A percentile compares a stretch with the other conserved stretches of the same genome.
phyloP scores from a whole-genome alignment of 768 basidiomycete genomes.

The Boletus vermiculosoides region DNA sequence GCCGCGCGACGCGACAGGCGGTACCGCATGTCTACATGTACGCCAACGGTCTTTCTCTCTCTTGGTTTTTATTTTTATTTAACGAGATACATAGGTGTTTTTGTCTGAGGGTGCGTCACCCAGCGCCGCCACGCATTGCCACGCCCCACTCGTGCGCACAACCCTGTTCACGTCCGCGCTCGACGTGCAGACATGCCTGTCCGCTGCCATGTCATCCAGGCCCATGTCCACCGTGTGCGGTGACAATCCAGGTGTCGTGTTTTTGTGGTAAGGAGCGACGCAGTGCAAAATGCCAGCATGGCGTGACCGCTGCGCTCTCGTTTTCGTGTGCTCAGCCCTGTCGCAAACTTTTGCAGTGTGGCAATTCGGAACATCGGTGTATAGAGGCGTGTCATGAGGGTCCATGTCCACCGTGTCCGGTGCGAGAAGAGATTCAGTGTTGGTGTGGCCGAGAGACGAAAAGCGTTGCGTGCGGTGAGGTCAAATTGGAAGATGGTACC shows the following conservation, averaged over 20 bases:
- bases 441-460: slow-evolving; percentile 76
- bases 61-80: too few relatives aligned
- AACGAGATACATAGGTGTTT: slow-evolving; percentile 69
- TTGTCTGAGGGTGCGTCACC: slow-evolving; percentile 72
- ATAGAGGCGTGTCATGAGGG: slow-evolving; percentile 72
- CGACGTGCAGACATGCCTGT: slow-evolving; percentile 76
- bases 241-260: slow-evolving; percentile 75
- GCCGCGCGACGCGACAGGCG: slow-evolving; percentile 72
- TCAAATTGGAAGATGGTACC: slow-evolving; percentile 41
- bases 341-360: slow-evolving; percentile 55
- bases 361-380: slow-evolving; percentile 66
- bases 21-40: slow-evolving; percentile 70
- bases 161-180: slow-evolving; percentile 60
- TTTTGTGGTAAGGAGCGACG: slow-evolving; percentile 64
- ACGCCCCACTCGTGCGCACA: slow-evolving; percentile 78
- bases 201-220: slow-evolving; percentile 89
- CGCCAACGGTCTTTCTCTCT: background rate
- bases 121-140: slow-evolving; percentile 63
- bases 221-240: slow-evolving; percentile 91
- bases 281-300: slow-evolving; percentile 43
- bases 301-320: slow-evolving; percentile 32
- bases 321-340: slow-evolving; percentile 41
- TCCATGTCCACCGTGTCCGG: slow-evolving; percentile 62
- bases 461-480: slow-evolving; percentile 64
- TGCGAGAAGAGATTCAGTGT: slow-evolving; percentile 57